A percentile compares a stretch with the other conserved stretches of the same genome.
Evolutionary conservation across 805 yeast genomes (phyloP).

Genomic region (Spencermartinsiella europaea): DNA sequence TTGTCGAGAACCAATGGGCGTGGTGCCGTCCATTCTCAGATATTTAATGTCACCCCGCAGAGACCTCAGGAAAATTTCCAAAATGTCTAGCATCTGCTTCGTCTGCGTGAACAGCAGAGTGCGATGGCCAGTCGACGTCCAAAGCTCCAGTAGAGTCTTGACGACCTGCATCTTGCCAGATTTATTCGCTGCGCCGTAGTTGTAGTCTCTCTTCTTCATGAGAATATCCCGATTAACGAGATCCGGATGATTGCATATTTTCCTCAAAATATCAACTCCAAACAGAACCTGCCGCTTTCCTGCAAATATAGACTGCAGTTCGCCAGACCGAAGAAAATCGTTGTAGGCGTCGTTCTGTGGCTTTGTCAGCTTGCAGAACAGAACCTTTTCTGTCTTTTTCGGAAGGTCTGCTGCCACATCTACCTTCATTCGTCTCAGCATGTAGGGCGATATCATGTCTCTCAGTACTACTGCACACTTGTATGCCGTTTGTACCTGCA

Average conservation of each 20-base stretch:
- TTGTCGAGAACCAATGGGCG: constrained; percentile 75
- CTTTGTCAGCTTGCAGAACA: constrained; percentile 81
- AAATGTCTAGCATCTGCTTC: constrained; percentile 84
- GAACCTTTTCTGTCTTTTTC: constrained; percentile 85
- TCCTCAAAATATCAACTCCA: constrained; percentile 86
- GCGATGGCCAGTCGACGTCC: constrained; percentile 75
- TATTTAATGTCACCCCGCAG: constrained; percentile 39
- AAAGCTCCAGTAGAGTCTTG: constrained; percentile 62
- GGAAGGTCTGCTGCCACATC: constrained; percentile 97
- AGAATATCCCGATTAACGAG: constrained; percentile 47
- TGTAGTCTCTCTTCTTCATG: constrained; percentile 29
- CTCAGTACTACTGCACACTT: constrained; percentile 90
- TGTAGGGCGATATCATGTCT: constrained; percentile 84
- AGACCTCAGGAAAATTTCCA: constrained; percentile 58
- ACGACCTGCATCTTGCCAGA: constrained; percentile 93
- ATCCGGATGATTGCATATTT: constrained; percentile 96
- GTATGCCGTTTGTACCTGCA: constrained; percentile 94
- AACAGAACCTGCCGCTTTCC: constrained; percentile 78
- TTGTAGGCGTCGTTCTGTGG: constrained; percentile 70
- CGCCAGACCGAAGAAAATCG: constrained; percentile 70
- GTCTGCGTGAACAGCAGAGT: constrained; percentile 89
- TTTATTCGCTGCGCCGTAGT: constrained; percentile 41
- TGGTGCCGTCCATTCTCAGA: constrained; percentile 91
- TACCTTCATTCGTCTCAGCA: constrained; percentile 77
- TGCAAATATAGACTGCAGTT: constrained; percentile 59